A percentile compares a stretch with the other conserved stretches of the same genome.
Conservation (phyloP, 495 filamentous ascomycete species). For the Podospora pseudoanserina region DNA sequence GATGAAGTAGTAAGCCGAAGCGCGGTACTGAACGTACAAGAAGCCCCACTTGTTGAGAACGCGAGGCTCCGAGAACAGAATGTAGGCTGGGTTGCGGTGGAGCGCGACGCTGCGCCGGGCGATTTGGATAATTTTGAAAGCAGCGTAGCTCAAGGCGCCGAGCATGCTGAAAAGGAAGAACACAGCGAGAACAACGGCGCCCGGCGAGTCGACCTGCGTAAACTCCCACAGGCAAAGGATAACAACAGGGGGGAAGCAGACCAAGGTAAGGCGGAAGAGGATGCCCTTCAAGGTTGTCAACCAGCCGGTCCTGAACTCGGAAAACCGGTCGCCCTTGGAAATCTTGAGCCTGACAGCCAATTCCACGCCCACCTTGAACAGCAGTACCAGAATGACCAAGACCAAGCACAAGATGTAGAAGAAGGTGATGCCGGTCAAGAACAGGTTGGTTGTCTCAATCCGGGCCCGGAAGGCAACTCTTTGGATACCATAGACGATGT, state of each 20-base stretch:
- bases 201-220: constrained; percentile 78
- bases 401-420: constrained; percentile 85
- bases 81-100: constrained; percentile 96
- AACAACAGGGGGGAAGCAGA: constrained; percentile 90
- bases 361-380: constrained; percentile 80
- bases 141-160: constrained; percentile 77
- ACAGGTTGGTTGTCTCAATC: constrained; percentile 91
- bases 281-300: constrained; percentile 55
- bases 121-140: constrained; percentile 82
- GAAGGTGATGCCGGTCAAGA: constrained; percentile 86
- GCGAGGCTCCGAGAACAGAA: constrained; percentile 90
- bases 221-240: constrained; percentile 95
- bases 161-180: constrained; percentile 86
- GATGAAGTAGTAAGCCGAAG: constrained; percentile 95
- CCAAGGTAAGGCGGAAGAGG: constrained; percentile 83
- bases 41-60: constrained; percentile 98
- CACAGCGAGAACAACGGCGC: constrained; percentile 81
- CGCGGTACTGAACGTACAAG: constrained; percentile 94
- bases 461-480: constrained; percentile 80
- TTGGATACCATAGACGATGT: constrained; percentile 79
- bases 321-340: constrained; percentile 85
- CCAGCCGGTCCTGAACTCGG: constrained; percentile 93
- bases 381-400: constrained; percentile 66
- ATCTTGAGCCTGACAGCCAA: constrained; percentile 60
- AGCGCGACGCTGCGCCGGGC: constrained; percentile 83